Evolutionary conservation across 306 rosid species (phyloP), one percentile per base, ranked within the genome.

Genomic region (Vicia faba): DNA sequence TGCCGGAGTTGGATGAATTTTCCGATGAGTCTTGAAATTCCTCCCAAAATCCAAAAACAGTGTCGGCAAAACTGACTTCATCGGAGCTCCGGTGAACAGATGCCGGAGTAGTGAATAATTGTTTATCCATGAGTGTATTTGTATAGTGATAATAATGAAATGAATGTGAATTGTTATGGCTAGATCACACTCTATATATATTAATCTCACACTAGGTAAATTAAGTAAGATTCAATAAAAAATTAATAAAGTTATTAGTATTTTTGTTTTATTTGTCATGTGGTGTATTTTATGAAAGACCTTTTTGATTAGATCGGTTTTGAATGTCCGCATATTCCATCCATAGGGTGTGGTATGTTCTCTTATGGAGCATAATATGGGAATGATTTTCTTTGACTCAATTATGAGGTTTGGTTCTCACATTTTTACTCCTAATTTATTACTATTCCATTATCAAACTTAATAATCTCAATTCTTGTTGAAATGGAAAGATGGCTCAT

Each of bases 41-140:
- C 33, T 89, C 90, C 40, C 80, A 76, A 54, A 78, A 87, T 5
- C 87, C 89, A 26, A 87, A 83, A 66, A 89, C 75, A 23, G 86
- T 60, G 44, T 83, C 89, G 23, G 80, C 39, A 54, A 88, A 83
- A 51, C 75, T 83, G 14, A 75, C 64, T 4, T 79, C 78, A 11
- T 53, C 78, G 73, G 80, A 81, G 71, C 31, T 66, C 68, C 66
- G 65, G 64, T 43, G 5, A 41, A 9, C 2, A 0, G 66, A 20
- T 0, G 66, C 66, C 43, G 43, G 60, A 35, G 19, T 6, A 31
- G 14, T 31, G 59, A 31, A 65, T 8, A 56, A 33, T 4, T 56
- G 11, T 44, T 19, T 43, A 25, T 23, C 66, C 78, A 74, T 74
- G 31, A 18, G 7, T 49, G 1, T 11, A 7, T 11, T 11, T 9